These are phyloP conservation scores for Cercospora beticola DNA, from an alignment of 2,329 filamentous ascomycete species.

Conservation along the genomic window DNA sequence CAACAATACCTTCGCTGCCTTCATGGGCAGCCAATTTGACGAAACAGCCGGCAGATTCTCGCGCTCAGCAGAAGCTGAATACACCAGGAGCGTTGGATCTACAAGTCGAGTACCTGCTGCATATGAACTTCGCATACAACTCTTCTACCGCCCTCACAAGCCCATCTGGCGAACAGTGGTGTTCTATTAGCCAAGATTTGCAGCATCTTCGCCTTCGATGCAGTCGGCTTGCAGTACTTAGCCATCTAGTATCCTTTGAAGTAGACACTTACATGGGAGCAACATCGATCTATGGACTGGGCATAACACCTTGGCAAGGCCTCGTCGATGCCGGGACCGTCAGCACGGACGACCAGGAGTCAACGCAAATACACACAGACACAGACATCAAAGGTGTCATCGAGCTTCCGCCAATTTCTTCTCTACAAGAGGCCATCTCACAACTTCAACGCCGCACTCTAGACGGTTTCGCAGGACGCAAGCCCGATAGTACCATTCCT, in stretches of 20 bases:
- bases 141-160: neutral
- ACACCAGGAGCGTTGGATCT: neutral
- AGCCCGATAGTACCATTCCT: neutral
- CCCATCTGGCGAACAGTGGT: neutral
- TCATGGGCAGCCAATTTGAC: neutral
- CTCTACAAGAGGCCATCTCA: neutral
- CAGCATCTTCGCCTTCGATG: neutral
- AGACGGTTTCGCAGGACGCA: neutral
- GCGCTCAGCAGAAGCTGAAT: neutral
- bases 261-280: neutral
- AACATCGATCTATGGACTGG: neutral
- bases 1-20: neutral
- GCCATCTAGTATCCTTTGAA: neutral
- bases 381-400: neutral
- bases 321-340: neutral
- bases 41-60: neutral
- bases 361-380: neutral
- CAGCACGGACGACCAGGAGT: neutral
- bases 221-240: neutral
- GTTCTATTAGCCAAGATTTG: neutral
- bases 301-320: neutral
- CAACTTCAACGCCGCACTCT: neutral
- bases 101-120: neutral
- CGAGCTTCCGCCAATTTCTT: neutral
- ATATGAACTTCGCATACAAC: neutral